Evolutionary conservation across 2,329 filamentous ascomycete species (phyloP).

Genomic region (Anthostomella pinea): DNA sequence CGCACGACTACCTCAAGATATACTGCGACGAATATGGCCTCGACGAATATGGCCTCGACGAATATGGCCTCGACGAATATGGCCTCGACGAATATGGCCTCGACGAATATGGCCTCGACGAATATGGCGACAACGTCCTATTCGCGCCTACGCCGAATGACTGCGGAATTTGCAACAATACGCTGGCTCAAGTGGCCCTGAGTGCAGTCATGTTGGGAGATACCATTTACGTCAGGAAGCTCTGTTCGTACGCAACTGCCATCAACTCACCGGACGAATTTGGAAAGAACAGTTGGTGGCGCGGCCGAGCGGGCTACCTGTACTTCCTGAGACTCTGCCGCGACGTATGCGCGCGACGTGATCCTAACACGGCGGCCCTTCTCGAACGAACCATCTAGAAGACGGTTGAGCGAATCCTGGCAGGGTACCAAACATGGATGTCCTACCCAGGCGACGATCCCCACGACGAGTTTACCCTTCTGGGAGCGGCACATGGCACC

Average conservation of each 20-base stretch:
- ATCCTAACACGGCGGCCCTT: slow-evolving; percentile 46
- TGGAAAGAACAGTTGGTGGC: slow-evolving; percentile 59
- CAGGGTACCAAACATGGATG: slow-evolving; percentile 52
- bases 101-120: slow-evolving; percentile 36
- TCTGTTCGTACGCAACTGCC: slow-evolving; percentile 40
- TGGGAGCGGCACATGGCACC: slow-evolving; percentile 65
- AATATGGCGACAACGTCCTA: slow-evolving; percentile 29
- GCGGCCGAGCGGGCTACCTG: slow-evolving; percentile 65
- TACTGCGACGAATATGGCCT: no score
- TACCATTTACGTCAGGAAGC: slow-evolving; percentile 33
- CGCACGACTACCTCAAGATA: slow-evolving; percentile 45
- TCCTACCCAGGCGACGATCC: no score
- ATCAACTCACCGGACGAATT: slow-evolving; percentile 45
- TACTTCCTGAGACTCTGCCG: slow-evolving; percentile 65
- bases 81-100: no score
- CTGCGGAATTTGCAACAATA: slow-evolving; percentile 51
- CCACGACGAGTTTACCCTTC: no score
- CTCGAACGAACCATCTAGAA: slow-evolving; percentile 53
- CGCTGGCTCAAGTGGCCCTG: slow-evolving; percentile 45
- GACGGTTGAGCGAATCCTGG: slow-evolving; percentile 59
- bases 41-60: no score
- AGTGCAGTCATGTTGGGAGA: slow-evolving; percentile 42
- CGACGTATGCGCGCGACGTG: slow-evolving; percentile 27
- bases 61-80: no score
- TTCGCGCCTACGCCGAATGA: slow-evolving; percentile 38